Conservation (phyloP, 2,329 filamentous ascomycete genomes). For the Colletotrichum shisoi region DNA sequence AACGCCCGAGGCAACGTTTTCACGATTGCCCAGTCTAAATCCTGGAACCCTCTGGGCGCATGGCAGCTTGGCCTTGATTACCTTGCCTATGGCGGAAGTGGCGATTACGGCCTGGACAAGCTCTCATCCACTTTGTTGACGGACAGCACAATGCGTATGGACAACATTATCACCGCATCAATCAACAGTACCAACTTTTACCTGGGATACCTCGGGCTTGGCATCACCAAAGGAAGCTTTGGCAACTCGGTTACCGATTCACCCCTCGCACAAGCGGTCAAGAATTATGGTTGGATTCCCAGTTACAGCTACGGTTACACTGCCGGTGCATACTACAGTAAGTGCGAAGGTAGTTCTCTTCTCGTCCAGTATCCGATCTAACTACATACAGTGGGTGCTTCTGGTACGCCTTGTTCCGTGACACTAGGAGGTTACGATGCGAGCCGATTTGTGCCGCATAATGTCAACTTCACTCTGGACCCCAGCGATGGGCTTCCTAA, state of each 20-base stretch:
- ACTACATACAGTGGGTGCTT: conserved; percentile 47
- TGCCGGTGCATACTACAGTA: conserved; percentile 76
- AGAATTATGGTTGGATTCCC: conserved; percentile 67
- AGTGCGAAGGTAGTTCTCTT: conserved; percentile 44
- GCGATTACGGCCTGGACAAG: conserved; percentile 68
- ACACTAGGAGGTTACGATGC: conserved; percentile 76
- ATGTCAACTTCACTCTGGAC: conserved; percentile 65
- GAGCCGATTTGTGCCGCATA: conserved; percentile 67
- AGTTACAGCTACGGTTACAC: conserved; percentile 80
- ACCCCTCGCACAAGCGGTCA: conserved; percentile 65
- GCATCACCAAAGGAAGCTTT: conserved; percentile 64
- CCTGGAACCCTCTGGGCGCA: conserved; percentile 66
- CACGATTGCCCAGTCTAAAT: conserved; percentile 60
- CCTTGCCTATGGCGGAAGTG: conserved; percentile 67
- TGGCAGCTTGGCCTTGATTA: conserved; percentile 68
- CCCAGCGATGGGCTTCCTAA: conserved; percentile 64
- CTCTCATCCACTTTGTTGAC: conserved; percentile 53
- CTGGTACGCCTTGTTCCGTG: conserved; percentile 62
- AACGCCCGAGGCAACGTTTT: conserved; percentile 67
- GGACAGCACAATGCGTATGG: conserved; percentile 52
- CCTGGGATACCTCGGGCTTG: conserved; percentile 64
- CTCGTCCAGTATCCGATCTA: conserved; percentile 44
- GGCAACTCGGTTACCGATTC: conserved; percentile 58
- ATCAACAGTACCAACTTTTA: conserved; percentile 66
- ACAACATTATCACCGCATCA: conserved; percentile 58